Conservation (phyloP, 2,329 filamentous ascomycete species). For the Neofusicoccum cordaticola region DNA sequence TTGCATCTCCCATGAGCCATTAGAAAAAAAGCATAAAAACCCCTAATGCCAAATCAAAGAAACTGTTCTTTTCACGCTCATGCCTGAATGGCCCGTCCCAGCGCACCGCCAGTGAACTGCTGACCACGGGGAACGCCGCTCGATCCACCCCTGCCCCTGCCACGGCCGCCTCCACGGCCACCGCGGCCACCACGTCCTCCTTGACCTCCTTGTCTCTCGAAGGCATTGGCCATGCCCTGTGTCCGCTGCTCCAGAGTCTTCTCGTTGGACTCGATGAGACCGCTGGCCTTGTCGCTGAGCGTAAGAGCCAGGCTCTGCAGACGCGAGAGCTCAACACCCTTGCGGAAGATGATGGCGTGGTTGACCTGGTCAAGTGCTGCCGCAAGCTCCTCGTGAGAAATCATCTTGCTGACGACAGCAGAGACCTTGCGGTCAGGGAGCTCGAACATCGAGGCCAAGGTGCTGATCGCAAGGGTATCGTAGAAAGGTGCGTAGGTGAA, state of each 20-base stretch:
- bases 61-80: slow-evolving; percentile 25
- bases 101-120: slow-evolving; percentile 77
- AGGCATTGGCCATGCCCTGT: slow-evolving; percentile 90
- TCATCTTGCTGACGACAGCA: slow-evolving; percentile 98
- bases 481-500: slow-evolving; percentile 99
- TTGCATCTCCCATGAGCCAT: slow-evolving; percentile 18
- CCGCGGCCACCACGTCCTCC: slow-evolving; percentile 63
- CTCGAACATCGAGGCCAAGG: slow-evolving; percentile 92
- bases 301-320: slow-evolving; percentile 93
- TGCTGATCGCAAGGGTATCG: slow-evolving; percentile 85
- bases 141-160: slow-evolving; percentile 61
- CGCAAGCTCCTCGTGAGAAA: slow-evolving; percentile 95
- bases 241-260: slow-evolving; percentile 95
- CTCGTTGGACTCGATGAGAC: slow-evolving; percentile 95
- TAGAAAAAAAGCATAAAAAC: slow-evolving; percentile 15
- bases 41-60: slow-evolving; percentile 12
- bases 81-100: slow-evolving; percentile 58
- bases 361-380: slow-evolving; percentile 98
- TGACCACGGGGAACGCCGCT: slow-evolving; percentile 66
- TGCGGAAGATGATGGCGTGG: slow-evolving; percentile 96
- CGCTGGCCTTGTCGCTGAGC: slow-evolving; percentile 91
- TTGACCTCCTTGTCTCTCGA: slow-evolving; percentile 84
- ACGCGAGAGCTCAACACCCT: slow-evolving; percentile 95
- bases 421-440: slow-evolving; percentile 84
- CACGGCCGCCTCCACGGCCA: slow-evolving; percentile 59